A percentile compares a stretch with the other conserved stretches of the same genome.
Conservation (phyloP, 139 green algal species). For the Deuterostichococcus epilithicus region DNA sequence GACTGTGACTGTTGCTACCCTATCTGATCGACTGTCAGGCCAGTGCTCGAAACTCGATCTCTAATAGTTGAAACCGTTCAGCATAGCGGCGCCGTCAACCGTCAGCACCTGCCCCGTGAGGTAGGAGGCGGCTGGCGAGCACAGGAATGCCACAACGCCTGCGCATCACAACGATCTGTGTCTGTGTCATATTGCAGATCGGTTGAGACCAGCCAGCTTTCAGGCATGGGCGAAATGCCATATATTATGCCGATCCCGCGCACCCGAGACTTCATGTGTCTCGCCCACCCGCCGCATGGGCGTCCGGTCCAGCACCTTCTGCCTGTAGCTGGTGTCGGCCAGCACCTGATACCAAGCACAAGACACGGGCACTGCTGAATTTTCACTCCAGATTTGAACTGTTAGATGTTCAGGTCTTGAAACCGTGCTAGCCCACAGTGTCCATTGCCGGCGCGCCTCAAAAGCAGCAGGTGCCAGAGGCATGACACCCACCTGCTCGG, state of each 20-base stretch:
- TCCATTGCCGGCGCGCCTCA: not conserved
- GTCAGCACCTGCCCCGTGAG: slow-evolving; percentile 56
- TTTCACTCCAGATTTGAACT: too few relatives aligned
- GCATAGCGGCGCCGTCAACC: not conserved
- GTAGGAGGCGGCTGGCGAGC: slow-evolving; percentile 61
- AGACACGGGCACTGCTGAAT: too few relatives aligned
- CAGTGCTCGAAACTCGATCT: too few relatives aligned
- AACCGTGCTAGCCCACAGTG: not conserved
- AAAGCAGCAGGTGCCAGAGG: not conserved
- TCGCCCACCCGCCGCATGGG: slow-evolving; percentile 73
- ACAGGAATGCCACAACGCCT: slow-evolving; percentile 64
- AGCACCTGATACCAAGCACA: slow-evolving; percentile 22
- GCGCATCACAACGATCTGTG: slow-evolving; percentile 4
- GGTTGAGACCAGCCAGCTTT: too few relatives aligned
- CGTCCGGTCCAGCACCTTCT: slow-evolving; percentile 63
- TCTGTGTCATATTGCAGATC: not conserved
- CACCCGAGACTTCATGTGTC: slow-evolving; percentile 62
- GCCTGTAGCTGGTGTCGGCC: slow-evolving; percentile 38
- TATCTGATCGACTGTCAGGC: too few relatives aligned
- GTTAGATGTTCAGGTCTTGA: too few relatives aligned
- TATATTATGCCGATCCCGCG: not conserved
- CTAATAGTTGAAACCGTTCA: not conserved
- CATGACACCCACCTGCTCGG: slow-evolving; percentile 22
- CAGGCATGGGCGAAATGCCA: not conserved
- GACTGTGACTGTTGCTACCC: too few relatives aligned